phyloP scores from a whole-genome alignment of 2,329 filamentous ascomycete species.

The Clarireedia sp. region DNA sequence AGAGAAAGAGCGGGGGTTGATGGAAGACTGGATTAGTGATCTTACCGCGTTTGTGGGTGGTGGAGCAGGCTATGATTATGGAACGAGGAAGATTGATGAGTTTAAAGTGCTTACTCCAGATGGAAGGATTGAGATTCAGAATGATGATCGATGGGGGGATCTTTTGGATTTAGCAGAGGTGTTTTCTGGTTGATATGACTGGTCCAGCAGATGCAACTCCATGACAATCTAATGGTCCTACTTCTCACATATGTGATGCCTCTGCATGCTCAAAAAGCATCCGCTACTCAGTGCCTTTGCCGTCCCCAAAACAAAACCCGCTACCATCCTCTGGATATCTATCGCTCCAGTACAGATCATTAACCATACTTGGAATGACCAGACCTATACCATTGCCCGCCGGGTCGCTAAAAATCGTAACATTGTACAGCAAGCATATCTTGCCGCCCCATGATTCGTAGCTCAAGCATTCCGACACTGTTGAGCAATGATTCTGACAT shows the following conservation, averaged over 20 bases:
- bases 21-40: conserved; percentile 34
- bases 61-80: conserved; percentile 27
- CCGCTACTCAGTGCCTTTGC: not conserved
- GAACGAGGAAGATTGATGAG: conserved; percentile 30
- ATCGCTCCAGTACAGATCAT: not conserved
- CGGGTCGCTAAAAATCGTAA: not conserved
- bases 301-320: not conserved
- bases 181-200: conserved; percentile 19
- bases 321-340: not conserved
- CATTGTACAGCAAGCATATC: not conserved
- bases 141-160: conserved; percentile 32
- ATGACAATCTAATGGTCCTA: too few relatives aligned
- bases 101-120: conserved; percentile 32
- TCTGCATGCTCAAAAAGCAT: not conserved
- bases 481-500: not conserved
- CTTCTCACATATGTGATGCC: too few relatives aligned
- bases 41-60: conserved; percentile 33
- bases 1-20: conserved; percentile 27
- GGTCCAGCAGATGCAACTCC: too few relatives aligned
- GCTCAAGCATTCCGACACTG: not conserved
- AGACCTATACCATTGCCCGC: not conserved
- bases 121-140: conserved; percentile 29
- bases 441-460: not conserved
- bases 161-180: conserved; percentile 26
- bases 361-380: not conserved